A percentile compares a stretch with the other conserved stretches of the same genome.
Conservation (phyloP, 2,329 filamentous ascomycete species). For the Phialophora macrospora region DNA sequence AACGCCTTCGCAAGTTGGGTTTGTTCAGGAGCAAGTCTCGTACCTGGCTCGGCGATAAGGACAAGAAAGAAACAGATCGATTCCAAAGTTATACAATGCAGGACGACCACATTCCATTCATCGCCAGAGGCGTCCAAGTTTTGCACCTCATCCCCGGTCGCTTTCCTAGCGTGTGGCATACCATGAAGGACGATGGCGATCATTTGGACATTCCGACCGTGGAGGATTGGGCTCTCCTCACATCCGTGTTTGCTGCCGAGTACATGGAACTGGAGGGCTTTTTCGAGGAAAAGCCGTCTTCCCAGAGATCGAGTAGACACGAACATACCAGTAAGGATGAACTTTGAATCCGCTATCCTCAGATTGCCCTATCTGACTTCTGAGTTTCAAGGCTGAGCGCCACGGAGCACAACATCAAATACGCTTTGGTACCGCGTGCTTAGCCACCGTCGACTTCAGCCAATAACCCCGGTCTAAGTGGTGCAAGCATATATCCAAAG, state of each 20-base stretch:
- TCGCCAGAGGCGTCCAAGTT: constrained; percentile 82
- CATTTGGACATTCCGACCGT: constrained; percentile 81
- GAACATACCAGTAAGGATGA: constrained; percentile 42
- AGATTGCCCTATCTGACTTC: constrained; percentile 13
- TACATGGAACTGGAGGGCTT: constrained; percentile 82
- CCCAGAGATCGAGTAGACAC: constrained; percentile 27
- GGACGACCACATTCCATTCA: constrained; percentile 93
- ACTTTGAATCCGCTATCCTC: constrained; percentile 33
- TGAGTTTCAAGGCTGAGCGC: constrained; percentile 18
- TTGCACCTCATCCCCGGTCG: constrained; percentile 85
- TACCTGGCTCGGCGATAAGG: constrained; percentile 40
- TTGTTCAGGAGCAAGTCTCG: constrained; percentile 66
- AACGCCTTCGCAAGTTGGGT: constrained; percentile 69
- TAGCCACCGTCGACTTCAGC: background rate
- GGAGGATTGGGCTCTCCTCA: constrained; percentile 84
- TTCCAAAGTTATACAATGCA: constrained; percentile 60
- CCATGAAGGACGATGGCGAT: constrained; percentile 77
- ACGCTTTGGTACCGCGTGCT: background rate
- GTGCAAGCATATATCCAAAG: background rate
- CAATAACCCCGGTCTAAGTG: background rate
- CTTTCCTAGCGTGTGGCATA: constrained; percentile 89
- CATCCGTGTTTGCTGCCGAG: constrained; percentile 83
- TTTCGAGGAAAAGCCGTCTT: constrained; percentile 44
- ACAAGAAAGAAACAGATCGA: constrained; percentile 51
- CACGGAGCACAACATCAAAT: background rate